These are phyloP conservation scores for Reutealis trisperma DNA, from an alignment of 345 rosid species.

Conservation along the genomic window DNA sequence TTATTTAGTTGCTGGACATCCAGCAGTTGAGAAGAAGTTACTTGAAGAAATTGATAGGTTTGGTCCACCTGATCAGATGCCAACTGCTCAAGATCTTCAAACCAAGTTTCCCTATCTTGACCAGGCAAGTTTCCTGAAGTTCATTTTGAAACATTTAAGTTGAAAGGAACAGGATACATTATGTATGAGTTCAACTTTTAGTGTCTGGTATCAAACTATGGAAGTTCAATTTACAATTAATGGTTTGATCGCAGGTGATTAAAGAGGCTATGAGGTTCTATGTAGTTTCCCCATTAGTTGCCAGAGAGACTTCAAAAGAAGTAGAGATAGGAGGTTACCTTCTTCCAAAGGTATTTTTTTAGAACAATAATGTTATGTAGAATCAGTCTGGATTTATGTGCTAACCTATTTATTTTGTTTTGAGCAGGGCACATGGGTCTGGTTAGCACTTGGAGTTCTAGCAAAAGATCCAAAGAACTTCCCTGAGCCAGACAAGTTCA, in stretches of 20 bases:
- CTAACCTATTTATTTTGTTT: neutral
- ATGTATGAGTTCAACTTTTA: neutral
- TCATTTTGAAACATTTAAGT: neutral
- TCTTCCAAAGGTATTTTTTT: constrained; percentile 73
- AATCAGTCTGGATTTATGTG: neutral
- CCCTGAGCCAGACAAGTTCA: constrained; percentile 81
- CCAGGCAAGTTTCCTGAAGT: constrained; percentile 46
- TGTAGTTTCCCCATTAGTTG: constrained; percentile 78
- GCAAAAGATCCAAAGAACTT: constrained; percentile 90
- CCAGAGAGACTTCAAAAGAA: constrained; percentile 75
- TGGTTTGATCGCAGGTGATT: constrained; percentile 53
- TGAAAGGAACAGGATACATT: neutral
- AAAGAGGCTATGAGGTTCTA: constrained; percentile 88
- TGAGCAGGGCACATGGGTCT: constrained; percentile 86
- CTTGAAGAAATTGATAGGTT: constrained; percentile 72
- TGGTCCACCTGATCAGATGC: constrained; percentile 54
- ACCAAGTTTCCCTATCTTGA: constrained; percentile 74
- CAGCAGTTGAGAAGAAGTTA: constrained; percentile 65
- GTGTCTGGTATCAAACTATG: neutral
- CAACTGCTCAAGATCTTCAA: constrained; percentile 68
- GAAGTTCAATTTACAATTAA: neutral
- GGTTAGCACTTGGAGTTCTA: constrained; percentile 85
- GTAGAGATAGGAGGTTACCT: constrained; percentile 81
- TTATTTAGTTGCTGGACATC: constrained; percentile 73
- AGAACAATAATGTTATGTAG: neutral